Base-by-base conservation (phyloP, 257 asterid species). In the Nicotiana benthamiana region DNA sequence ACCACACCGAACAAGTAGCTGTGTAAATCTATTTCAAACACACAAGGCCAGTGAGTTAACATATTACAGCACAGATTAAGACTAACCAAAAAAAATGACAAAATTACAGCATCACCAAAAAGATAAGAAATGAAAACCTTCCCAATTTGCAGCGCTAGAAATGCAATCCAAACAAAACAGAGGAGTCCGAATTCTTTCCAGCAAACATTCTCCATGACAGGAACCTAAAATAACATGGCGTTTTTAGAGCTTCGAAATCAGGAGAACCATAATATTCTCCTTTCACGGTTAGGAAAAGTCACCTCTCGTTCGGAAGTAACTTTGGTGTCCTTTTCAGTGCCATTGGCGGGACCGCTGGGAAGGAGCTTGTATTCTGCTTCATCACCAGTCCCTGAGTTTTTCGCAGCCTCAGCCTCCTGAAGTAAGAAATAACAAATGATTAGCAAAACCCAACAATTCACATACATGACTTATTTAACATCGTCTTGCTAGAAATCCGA, bases 101-200 rank as follows among this genome's bases (percentile, higher is more conserved):
- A 36, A 67, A 4, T 9, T n/a, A 67, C 30, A 34, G 3, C 24
- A 43, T 67, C 0, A 62, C 28, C 17, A 48, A 34, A 65, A 74
- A 9, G 9, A 63, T 79, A 46, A 32, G n/a, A 80, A 75, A 84
- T 40, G 75, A 48, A 24, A 63, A 95, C 99, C 99, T 95, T 95
- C 80, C 79, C 72, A 81, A 95, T 75, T 82, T 95, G 99, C 53
- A 95, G 87, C 5, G 84, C 94, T 75, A 95, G 97, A 86, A 89
- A 95, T 17, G 93, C 87, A 34, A 93, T 10, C 99, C 99, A 95
- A 36, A 93, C 99, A 16, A 93, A 88, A 77, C 48, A 30, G 70
- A 95, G 97, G 83, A 95, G 97, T 86, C 97, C 95, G 24, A 89
- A 87, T 81, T 95, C 98, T 88, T 91, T 95, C 99, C 98, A 95